Evolutionary conservation across 2,329 filamentous ascomycete species (phyloP).

Genomic region (Cercospora beticola): DNA sequence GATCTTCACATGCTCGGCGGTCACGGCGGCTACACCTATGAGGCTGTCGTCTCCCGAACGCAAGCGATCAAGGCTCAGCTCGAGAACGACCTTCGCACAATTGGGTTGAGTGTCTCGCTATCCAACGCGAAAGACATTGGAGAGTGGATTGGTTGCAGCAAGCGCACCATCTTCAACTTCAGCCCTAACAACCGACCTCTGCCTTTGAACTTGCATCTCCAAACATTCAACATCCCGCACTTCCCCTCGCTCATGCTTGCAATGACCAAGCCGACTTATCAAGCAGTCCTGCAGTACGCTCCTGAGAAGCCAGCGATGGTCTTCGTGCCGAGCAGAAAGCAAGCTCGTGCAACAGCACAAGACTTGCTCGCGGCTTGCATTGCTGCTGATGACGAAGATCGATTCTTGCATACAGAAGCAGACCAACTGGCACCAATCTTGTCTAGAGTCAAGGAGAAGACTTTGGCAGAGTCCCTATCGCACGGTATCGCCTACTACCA

Average conservation of each 20-base stretch:
- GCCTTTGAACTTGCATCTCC: constrained; percentile 88
- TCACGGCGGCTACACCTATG: constrained; percentile 83
- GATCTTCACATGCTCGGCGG: constrained; percentile 92
- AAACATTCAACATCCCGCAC: constrained; percentile 93
- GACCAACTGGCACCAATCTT: constrained; percentile 81
- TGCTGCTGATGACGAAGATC: constrained; percentile 86
- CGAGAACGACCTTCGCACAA: constrained; percentile 78
- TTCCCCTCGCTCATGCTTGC: constrained; percentile 98
- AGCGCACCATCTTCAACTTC: constrained; percentile 99
- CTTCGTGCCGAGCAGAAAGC: constrained; percentile 91
- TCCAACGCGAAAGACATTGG: constrained; percentile 91
- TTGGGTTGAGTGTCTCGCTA: constrained; percentile 87
- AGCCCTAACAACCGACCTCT: constrained; percentile 86
- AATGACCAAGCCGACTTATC: constrained; percentile 93
- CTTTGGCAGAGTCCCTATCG: constrained; percentile 81
- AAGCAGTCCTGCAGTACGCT: constrained; percentile 84
- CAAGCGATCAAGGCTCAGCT: constrained; percentile 90
- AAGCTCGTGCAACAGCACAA: constrained; percentile 80
- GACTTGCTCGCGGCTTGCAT: constrained; percentile 86
- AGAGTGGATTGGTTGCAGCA: constrained; percentile 96
- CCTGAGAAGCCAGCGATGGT: constrained; percentile 82
- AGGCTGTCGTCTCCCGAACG: constrained; percentile 96
- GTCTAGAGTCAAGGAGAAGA: constrained; percentile 78
- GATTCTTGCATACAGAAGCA: constrained; percentile 82
- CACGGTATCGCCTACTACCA: constrained; percentile 98